Base-by-base conservation (phyloP, 164 flowering plant genomes). In the Chloranthus sessilifolius region DNA sequence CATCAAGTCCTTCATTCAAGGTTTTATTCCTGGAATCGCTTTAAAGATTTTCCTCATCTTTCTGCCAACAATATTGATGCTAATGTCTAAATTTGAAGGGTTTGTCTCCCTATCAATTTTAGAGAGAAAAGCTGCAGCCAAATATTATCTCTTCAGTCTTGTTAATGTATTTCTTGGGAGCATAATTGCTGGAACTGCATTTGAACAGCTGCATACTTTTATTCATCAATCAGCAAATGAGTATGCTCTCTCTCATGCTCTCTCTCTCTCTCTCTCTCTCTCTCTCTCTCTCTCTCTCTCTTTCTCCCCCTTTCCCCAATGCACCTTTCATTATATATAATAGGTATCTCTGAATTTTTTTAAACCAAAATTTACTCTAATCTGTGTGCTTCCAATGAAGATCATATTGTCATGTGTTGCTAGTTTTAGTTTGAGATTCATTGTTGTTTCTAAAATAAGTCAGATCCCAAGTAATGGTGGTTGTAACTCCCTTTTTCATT, bases 61-160 rank as follows among this genome's bases (percentile, higher is more conserved):
- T 58, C 74, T 90, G 7, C 97, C 97, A 4, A 20, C 78, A 12
- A 74, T 90, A 58, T 66, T 90, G 75, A 84, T 84, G 94, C n/a
- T 75, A 12, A 77, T 90, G 94, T 90, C 95, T 11, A 90, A 87
- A 59, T 64, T 87, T 59, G 97, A 90, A 74, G 97, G 97, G 44
- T 73, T 58, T 51, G 68, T 51, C 20, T 65, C 85, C 53, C 14
- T 64, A 24, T 90, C 97, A 34, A 6, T 73, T 50, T 57, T 90
- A 25, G 95, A 90, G 66, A 82, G 94, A 56, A 77, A 77, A 81
- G 68, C 95, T 28, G 97, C 97, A 14, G 55, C 74, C 3, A 77
- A 69, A 71, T 87, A 80, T 56, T 81, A 90, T 58, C 38, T 81
- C 17, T 90, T 90, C 72, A 59, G 51, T 57, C 74, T 90, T 44